phyloP scores from a whole-genome alignment of 345 rosid species.

The Salix purpurea region DNA sequence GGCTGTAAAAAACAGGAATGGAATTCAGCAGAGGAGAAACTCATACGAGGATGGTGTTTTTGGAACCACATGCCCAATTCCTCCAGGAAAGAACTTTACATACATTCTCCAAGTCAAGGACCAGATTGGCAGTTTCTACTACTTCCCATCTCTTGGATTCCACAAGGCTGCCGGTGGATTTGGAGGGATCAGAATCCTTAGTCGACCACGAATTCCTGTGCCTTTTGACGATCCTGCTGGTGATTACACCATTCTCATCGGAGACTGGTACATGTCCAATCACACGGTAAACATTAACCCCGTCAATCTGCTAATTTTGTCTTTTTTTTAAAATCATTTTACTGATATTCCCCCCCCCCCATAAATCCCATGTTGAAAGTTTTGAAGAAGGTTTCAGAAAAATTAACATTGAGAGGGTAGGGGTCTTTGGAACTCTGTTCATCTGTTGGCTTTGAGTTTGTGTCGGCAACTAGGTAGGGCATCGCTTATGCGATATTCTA shows the following conservation, averaged over 20 bases:
- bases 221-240: constrained; percentile 79
- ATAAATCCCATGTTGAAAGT: too few species aligned
- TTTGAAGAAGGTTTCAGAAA: too few species aligned
- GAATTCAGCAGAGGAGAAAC: constrained; percentile 79
- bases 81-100: constrained; percentile 78
- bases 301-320: neutral
- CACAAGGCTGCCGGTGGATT: constrained; percentile 94
- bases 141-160: constrained; percentile 86
- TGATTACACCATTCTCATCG: constrained; percentile 72
- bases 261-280: constrained; percentile 72
- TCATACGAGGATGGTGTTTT: constrained; percentile 72
- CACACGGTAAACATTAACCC: constrained; percentile 45
- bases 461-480: constrained; percentile 3
- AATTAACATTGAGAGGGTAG: neutral
- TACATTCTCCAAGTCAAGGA: constrained; percentile 80
- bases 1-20: constrained; percentile 46
- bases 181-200: constrained; percentile 74
- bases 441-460: neutral
- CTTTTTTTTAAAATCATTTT: neutral
- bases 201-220: constrained; percentile 79
- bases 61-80: constrained; percentile 91
- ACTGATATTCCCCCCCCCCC: too few species aligned
- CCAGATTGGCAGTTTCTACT: constrained; percentile 86
- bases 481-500: neutral
- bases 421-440: neutral